Evolutionary conservation across 352 stramenopile genomes (phyloP).

Genomic region (Blastocystis sp.): DNA sequence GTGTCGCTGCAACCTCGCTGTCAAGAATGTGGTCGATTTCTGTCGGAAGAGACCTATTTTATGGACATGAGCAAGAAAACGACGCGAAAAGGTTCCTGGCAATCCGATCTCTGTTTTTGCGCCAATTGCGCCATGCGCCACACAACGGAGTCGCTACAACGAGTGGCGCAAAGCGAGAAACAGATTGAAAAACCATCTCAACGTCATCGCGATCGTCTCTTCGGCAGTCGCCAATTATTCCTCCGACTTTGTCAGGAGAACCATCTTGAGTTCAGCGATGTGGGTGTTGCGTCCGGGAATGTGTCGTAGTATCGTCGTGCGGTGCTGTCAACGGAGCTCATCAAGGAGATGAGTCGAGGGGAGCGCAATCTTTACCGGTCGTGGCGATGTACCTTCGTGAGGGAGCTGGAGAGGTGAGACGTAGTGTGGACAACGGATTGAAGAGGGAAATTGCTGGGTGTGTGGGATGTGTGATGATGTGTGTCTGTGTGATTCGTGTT

Average conservation of each 20-base stretch:
- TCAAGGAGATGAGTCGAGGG: not conserved
- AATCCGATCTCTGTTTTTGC: too few species aligned
- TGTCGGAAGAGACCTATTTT: not conserved
- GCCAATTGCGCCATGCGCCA: too few species aligned
- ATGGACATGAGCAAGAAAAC: too few species aligned
- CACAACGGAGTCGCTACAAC: too few species aligned
- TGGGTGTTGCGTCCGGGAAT: not conserved
- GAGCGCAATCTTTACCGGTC: not conserved
- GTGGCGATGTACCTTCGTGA: not conserved
- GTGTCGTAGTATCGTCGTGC: not conserved
- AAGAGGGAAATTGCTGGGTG: not conserved
- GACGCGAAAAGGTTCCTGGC: too few species aligned
- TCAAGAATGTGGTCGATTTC: not conserved
- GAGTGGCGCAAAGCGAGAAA: too few species aligned
- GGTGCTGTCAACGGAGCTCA: not conserved
- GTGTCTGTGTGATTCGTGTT: not conserved
- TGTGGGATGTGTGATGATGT: not conserved
- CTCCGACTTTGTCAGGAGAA: not conserved
- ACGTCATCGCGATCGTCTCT: too few species aligned
- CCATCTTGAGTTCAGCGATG: not conserved
- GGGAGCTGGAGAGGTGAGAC: not conserved
- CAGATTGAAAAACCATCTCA: too few species aligned
- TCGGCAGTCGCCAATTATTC: not conserved
- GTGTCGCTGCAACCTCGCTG: not conserved
- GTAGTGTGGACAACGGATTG: not conserved